These are phyloP conservation scores for Orbilia brochopaga DNA, from an alignment of 2,329 filamentous ascomycete genomes.

Conservation along the genomic window DNA sequence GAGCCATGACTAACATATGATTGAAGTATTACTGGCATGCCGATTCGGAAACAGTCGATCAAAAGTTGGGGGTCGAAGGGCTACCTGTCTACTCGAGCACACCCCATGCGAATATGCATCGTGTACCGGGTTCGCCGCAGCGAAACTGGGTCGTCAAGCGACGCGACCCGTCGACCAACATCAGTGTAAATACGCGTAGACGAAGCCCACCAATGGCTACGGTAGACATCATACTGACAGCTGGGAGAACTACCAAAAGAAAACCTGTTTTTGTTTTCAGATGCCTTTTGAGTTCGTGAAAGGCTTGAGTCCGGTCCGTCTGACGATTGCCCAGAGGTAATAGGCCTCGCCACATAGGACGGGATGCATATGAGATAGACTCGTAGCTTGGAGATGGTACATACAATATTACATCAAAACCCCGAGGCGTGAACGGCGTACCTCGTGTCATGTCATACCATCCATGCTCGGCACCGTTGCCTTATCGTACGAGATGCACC, in stretches of 20 bases:
- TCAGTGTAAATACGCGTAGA: slow-evolving; percentile 8
- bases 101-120: slow-evolving; percentile 4
- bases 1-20: slow-evolving; percentile 5
- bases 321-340: not conserved
- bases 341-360: no score
- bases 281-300: slow-evolving; percentile 2
- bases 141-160: slow-evolving; percentile 12
- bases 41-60: not conserved
- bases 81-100: slow-evolving; percentile 16
- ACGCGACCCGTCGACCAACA: not conserved
- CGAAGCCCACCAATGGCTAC: slow-evolving; percentile 2
- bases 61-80: slow-evolving; percentile 19
- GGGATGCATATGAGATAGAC: no score
- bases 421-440: not conserved
- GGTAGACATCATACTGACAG: slow-evolving; percentile 9
- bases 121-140: slow-evolving; percentile 18
- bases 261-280: slow-evolving; percentile 28
- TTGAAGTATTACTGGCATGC: not conserved
- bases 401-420: not conserved
- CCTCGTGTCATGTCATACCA: not conserved
- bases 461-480: slow-evolving; percentile 1
- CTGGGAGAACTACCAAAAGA: slow-evolving; percentile 9
- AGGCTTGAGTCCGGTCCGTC: not conserved
- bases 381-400: no score
- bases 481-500: slow-evolving; percentile 41